A percentile compares a stretch with the other conserved stretches of the same genome.
These are phyloP conservation scores for Flaveria robusta DNA, from an alignment of 129 eudicot genomes.

Conservation along the genomic window DNA sequence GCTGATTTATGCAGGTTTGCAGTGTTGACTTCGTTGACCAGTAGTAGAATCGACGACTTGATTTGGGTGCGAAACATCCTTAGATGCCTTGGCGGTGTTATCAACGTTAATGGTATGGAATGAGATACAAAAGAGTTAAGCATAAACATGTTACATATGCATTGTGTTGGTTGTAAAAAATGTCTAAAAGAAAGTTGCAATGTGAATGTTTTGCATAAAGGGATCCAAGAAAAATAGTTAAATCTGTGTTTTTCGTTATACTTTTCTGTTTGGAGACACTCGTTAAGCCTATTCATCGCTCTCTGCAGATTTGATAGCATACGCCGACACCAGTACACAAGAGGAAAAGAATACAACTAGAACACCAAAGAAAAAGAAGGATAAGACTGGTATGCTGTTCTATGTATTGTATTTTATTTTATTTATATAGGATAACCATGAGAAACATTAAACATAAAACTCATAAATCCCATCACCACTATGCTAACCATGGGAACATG, in stretches of 20 bases:
- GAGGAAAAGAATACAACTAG: not conserved
- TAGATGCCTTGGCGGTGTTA: slow-evolving; percentile 39
- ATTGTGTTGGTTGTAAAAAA: not conserved
- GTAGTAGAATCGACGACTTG: slow-evolving; percentile 32
- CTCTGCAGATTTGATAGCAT: not conserved
- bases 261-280: not conserved
- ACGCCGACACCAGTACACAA: not conserved
- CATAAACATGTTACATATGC: slow-evolving; percentile 1
- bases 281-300: slow-evolving; percentile 12
- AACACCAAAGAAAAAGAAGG: slow-evolving; percentile 4
- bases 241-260: not conserved
- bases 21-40: slow-evolving; percentile 45
- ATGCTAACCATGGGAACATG: no score
- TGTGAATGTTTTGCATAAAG: not conserved
- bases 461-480: no score
- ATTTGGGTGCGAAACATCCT: slow-evolving; percentile 33
- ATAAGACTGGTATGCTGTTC: slow-evolving; percentile 4
- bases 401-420: not conserved
- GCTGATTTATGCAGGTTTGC: slow-evolving; percentile 55
- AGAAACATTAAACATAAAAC: no score
- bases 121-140: not conserved
- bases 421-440: not conserved
- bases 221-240: slow-evolving; percentile 6
- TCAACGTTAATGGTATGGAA: slow-evolving; percentile 28
- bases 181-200: not conserved